These are phyloP conservation scores for Hyphopichia burtonii DNA, from an alignment of 1,139 yeast species.

Conservation along the genomic window DNA sequence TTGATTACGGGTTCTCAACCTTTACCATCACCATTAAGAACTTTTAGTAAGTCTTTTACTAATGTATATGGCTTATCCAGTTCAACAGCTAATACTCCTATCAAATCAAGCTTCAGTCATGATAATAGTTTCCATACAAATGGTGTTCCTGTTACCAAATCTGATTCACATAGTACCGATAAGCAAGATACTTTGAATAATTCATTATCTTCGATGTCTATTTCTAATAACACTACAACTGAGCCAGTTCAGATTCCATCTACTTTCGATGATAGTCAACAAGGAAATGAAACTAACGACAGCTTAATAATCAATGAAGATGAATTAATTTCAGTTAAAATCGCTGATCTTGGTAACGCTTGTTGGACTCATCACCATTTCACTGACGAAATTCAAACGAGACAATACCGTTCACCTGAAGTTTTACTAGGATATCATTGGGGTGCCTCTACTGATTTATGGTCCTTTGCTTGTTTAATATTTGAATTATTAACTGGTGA, in stretches of 20 bases:
- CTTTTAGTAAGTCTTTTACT: slow-evolving; percentile 40
- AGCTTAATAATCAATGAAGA: slow-evolving; percentile 38
- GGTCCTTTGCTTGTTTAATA: slow-evolving; percentile 49
- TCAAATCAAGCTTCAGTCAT: slow-evolving; percentile 20
- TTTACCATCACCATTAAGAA: slow-evolving; percentile 70
- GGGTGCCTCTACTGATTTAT: slow-evolving; percentile 50
- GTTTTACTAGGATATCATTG: slow-evolving; percentile 48
- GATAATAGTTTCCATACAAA: slow-evolving; percentile 7
- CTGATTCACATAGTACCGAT: slow-evolving; percentile 3
- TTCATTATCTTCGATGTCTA: slow-evolving; percentile 46
- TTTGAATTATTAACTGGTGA: slow-evolving; percentile 51
- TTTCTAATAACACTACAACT: slow-evolving; percentile 26
- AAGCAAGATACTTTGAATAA: slow-evolving; percentile 27
- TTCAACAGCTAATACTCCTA: slow-evolving; percentile 45
- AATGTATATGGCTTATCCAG: slow-evolving; percentile 38
- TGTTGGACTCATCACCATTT: slow-evolving; percentile 51
- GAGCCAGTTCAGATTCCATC: slow-evolving; percentile 25
- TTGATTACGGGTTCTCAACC: slow-evolving; percentile 87
- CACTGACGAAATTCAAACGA: slow-evolving; percentile 51
- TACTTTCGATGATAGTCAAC: slow-evolving; percentile 10
- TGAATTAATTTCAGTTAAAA: slow-evolving; percentile 47
- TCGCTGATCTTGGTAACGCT: slow-evolving; percentile 52
- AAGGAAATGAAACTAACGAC: slow-evolving; percentile 8
- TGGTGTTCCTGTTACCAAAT: slow-evolving; percentile 1
- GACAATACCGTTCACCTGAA: slow-evolving; percentile 51